Percentiles rank a stretch among this genome's conserved stretches.
Conservation (phyloP, 306 rosid species). For the Cicer arietinum region DNA sequence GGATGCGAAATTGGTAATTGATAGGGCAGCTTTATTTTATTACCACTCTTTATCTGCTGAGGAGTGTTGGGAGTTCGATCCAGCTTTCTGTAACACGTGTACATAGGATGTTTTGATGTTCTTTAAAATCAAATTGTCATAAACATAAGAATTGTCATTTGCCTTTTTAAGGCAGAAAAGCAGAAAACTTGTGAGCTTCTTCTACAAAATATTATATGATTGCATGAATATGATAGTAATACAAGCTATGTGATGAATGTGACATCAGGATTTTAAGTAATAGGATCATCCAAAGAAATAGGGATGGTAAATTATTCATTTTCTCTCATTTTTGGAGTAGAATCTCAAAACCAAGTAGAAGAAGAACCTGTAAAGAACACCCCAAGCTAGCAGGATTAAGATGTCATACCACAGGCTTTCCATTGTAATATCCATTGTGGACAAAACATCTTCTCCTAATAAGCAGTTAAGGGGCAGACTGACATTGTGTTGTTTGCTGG, state of each 20-base stretch:
- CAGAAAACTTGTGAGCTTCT: slow-evolving; percentile 27
- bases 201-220: slow-evolving; percentile 14
- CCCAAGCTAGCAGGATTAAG: slow-evolving; percentile 83
- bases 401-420: slow-evolving; percentile 64
- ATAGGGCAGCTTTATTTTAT: not conserved
- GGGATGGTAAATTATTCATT: slow-evolving; percentile 46
- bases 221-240: not conserved
- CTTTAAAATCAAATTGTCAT: not conserved
- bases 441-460: slow-evolving; percentile 72
- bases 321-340: slow-evolving; percentile 87
- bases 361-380: slow-evolving; percentile 76
- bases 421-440: slow-evolving; percentile 61
- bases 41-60: not conserved
- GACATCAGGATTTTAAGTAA: slow-evolving; percentile 8
- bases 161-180: slow-evolving; percentile 13
- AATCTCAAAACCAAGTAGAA: slow-evolving; percentile 90
- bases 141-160: not conserved
- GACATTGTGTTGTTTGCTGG: slow-evolving; percentile 46
- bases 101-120: not conserved
- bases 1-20: slow-evolving; percentile 15
- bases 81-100: not conserved
- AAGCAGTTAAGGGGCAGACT: slow-evolving; percentile 45
- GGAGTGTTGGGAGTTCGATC: slow-evolving; percentile 9
- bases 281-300: not conserved
- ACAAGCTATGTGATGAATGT: slow-evolving; percentile 23